Conservation (phyloP, 768 basidiomycete species). For the Lepiota subincarnata region DNA sequence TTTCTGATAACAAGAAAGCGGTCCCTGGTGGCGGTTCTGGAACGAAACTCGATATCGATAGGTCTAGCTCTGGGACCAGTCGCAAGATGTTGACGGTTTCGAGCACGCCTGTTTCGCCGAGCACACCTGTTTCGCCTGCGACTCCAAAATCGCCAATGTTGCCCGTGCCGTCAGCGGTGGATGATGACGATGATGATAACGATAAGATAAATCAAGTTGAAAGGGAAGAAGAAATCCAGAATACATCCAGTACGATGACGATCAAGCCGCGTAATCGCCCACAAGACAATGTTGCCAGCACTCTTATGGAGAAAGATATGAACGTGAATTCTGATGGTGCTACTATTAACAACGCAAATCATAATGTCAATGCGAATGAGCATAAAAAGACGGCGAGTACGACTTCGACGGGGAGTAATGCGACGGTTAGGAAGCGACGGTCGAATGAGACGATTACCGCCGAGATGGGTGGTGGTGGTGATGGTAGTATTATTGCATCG, state of each 20-base stretch:
- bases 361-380: slow-evolving; percentile 22
- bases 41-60: not conserved
- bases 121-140: slow-evolving; percentile 7
- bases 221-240: slow-evolving; percentile 25
- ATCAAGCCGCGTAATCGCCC: not conserved
- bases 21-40: not conserved
- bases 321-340: not conserved
- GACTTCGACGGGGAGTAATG: slow-evolving; percentile 36
- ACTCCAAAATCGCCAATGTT: not conserved
- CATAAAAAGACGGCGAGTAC: slow-evolving; percentile 45
- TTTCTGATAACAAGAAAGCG: not conserved
- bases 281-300: not conserved
- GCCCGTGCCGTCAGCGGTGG: slow-evolving; percentile 20
- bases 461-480: slow-evolving; percentile 13
- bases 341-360: no score
- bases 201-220: slow-evolving; percentile 21
- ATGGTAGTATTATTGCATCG: slow-evolving; percentile 17
- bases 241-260: slow-evolving; percentile 17
- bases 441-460: slow-evolving; percentile 47
- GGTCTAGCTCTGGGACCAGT: no score
- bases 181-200: slow-evolving; percentile 13
- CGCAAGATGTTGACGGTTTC: not conserved
- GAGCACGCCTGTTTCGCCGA: slow-evolving; percentile 8
- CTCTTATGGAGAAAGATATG: not conserved
- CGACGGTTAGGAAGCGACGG: slow-evolving; percentile 36